A percentile compares a stretch with the other conserved stretches of the same genome.
phyloP scores from a whole-genome alignment of 73 alveolate genomes.

The Tetrahymena malaccensis region DNA sequence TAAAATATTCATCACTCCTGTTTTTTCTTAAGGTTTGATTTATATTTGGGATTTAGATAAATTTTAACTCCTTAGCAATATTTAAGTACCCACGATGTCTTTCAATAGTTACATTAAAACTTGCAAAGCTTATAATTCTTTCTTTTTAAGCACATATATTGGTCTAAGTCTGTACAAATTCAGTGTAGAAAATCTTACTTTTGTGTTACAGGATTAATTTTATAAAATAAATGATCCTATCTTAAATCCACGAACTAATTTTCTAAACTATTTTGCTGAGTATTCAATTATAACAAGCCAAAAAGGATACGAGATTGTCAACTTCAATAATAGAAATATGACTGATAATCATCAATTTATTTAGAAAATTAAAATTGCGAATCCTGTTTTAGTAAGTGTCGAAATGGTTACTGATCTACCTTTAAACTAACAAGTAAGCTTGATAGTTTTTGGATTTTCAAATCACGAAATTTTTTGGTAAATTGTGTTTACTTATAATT shows the following conservation, averaged over 20 bases:
- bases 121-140: not conserved
- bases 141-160: not conserved
- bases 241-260: not conserved
- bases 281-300: not conserved
- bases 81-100: not conserved
- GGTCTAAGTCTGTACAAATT: not conserved
- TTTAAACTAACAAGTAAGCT: not conserved
- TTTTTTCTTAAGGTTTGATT: not conserved
- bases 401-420: not conserved
- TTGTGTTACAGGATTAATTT: not conserved
- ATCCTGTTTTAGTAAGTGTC: not conserved
- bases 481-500: not conserved
- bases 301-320: not conserved
- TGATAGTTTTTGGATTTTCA: not conserved
- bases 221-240: not conserved
- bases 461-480: not conserved
- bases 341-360: not conserved
- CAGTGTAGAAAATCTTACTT: not conserved
- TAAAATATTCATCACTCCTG: not conserved
- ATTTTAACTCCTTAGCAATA: not conserved
- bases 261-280: not conserved
- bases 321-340: not conserved
- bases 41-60: not conserved
- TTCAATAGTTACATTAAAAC: not conserved
- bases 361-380: not conserved